A percentile compares a stretch with the other conserved stretches of the same genome.
Evolutionary conservation across 257 asterid species (phyloP).

Genomic region (Parsonsia alboflavescens): DNA sequence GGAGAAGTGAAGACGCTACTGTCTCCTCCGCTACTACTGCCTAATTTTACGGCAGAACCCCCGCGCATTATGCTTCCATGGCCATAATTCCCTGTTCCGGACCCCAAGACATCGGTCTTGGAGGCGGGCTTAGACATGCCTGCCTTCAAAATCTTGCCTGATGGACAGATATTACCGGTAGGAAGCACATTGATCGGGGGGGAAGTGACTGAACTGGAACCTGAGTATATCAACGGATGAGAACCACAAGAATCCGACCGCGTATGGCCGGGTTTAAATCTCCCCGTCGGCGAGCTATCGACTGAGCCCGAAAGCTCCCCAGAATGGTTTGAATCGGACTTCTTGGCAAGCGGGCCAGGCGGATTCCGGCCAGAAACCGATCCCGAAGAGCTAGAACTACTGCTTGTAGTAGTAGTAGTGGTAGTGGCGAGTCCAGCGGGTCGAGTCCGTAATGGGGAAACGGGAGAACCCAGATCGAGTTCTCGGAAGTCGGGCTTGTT

Average conservation of each 20-base stretch:
- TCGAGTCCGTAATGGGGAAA: conserved; percentile 48
- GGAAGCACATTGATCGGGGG: conserved; percentile 48
- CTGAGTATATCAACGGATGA: conserved; percentile 41
- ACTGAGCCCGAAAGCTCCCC: conserved; percentile 51
- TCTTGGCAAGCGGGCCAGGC: conserved; percentile 27
- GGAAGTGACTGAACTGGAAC: conserved; percentile 48
- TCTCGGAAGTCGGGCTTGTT: conserved; percentile 79
- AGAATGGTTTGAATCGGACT: conserved; percentile 52
- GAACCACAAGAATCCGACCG: conserved; percentile 61
- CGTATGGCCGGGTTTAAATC: conserved; percentile 39
- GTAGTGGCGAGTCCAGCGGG: conserved; percentile 1
- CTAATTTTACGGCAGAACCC: conserved; percentile 33
- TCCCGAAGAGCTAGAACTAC: conserved; percentile 79
- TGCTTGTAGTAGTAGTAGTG: conserved; percentile 15
- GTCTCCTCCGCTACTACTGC: conserved; percentile 17
- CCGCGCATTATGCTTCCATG: conserved; percentile 83
- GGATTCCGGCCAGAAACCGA: conserved; percentile 60
- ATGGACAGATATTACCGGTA: conserved; percentile 73
- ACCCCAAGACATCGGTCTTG: conserved; percentile 57
- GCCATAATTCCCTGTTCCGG: conserved; percentile 60
- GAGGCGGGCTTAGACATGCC: conserved; percentile 48
- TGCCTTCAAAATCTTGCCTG: conserved; percentile 53
- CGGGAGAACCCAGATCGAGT: conserved; percentile 75
- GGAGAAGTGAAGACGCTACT: conserved; percentile 11
- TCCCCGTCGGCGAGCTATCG: conserved; percentile 41